Evolutionary conservation across 2,329 filamentous ascomycete genomes (phyloP).

Genomic region (Fusarium sp.): DNA sequence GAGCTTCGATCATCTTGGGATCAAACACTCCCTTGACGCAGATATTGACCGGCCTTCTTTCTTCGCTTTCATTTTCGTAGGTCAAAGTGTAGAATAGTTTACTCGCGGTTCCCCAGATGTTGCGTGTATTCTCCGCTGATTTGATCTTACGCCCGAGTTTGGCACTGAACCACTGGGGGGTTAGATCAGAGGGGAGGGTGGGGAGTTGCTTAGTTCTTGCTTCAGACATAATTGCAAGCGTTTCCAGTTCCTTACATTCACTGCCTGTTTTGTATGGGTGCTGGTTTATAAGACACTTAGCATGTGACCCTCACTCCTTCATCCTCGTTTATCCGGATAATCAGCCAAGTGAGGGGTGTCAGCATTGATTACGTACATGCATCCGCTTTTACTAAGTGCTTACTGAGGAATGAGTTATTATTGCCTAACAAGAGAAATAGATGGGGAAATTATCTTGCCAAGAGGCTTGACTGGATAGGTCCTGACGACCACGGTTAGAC

Average conservation of each 20-base stretch:
- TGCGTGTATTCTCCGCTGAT: conserved; percentile 41
- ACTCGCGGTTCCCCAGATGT: conserved; percentile 46
- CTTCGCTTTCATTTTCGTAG: conserved; percentile 43
- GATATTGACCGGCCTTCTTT: conserved; percentile 33
- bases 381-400: conserved; percentile 13
- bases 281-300: background rate
- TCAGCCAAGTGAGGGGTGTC: background rate
- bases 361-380: conserved; percentile 4
- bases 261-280: background rate
- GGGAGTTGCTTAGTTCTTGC: conserved; percentile 31
- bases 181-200: conserved; percentile 36
- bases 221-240: conserved; percentile 2
- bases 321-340: background rate
- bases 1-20: conserved; percentile 46
- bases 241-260: background rate
- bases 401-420: background rate
- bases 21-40: conserved; percentile 56
- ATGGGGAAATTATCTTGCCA: background rate
- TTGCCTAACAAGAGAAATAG: background rate
- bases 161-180: conserved; percentile 40
- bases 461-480: background rate
- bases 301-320: background rate
- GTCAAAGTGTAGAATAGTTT: conserved; percentile 47
- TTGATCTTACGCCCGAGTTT: conserved; percentile 39
- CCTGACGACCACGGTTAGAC: background rate